Percentiles rank a stretch among this genome's conserved stretches.
These are phyloP conservation scores for Lomentospora prolificans DNA, from an alignment of 2,329 filamentous ascomycete species.

Conservation along the genomic window DNA sequence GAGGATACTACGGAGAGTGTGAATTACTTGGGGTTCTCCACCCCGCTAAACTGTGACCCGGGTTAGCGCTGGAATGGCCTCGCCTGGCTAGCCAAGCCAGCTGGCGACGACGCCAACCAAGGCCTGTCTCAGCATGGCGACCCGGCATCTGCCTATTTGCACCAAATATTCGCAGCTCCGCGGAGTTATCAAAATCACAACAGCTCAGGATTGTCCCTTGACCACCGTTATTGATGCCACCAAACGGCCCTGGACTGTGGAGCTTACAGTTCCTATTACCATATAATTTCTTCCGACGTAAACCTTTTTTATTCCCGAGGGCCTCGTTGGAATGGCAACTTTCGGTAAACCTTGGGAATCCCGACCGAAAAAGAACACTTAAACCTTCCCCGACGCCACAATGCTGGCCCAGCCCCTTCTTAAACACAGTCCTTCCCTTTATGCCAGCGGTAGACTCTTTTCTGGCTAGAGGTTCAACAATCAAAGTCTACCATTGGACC, in stretches of 20 bases:
- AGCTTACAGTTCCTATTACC: not conserved
- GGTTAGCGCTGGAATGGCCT: no score
- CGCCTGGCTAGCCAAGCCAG: no score
- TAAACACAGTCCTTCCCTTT: not conserved
- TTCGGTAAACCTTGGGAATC: no score
- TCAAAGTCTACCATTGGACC: not conserved
- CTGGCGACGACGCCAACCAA: no score
- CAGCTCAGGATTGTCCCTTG: not conserved
- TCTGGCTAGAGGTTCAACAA: not conserved
- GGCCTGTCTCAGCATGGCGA: not conserved
- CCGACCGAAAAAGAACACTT: not conserved
- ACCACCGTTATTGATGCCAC: not conserved
- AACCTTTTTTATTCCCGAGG: not conserved
- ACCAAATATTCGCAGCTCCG: not conserved
- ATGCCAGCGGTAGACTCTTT: not conserved
- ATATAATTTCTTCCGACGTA: not conserved
- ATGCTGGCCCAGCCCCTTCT: not conserved
- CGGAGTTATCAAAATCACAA: constrained; percentile 1
- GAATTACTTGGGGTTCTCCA: no score
- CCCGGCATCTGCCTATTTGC: not conserved
- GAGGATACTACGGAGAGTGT: no score
- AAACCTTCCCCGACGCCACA: not conserved
- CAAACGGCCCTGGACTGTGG: not conserved
- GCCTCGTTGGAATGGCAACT: not conserved
- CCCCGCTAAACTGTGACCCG: no score